Percentiles rank a stretch among this genome's conserved stretches.
phyloP scores from a whole-genome alignment of 768 basidiomycete species.

The Collybiopsis confluens region DNA sequence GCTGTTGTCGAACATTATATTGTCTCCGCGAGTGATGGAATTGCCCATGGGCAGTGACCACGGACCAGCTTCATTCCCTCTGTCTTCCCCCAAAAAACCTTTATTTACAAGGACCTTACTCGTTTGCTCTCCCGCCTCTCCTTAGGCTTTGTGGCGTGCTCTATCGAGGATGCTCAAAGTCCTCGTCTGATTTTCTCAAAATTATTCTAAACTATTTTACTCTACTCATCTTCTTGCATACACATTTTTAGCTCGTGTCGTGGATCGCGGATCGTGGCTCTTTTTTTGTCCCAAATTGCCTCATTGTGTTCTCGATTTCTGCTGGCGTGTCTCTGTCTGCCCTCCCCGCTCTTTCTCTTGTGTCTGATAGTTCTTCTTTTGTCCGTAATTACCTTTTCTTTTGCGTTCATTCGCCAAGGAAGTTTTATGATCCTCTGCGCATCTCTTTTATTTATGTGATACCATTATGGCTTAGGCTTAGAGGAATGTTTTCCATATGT shows the following conservation, averaged over 20 bases:
- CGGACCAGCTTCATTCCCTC: not conserved
- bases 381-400: not conserved
- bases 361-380: not conserved
- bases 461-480: slow-evolving; percentile 5
- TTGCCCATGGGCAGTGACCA: not conserved
- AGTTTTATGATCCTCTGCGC: not conserved
- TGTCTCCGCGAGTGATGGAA: slow-evolving; percentile 2
- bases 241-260: not conserved
- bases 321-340: not conserved
- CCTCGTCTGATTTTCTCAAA: not conserved
- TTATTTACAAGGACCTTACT: slow-evolving; percentile 4
- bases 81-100: not conserved
- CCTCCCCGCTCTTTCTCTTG: slow-evolving; percentile 7
- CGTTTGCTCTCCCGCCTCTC: slow-evolving; percentile 1
- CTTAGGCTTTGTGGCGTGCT: not conserved
- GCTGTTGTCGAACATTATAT: not conserved
- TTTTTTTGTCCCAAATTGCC: not conserved
- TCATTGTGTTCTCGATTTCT: not conserved
- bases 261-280: slow-evolving; percentile 1
- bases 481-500: not conserved
- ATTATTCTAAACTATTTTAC: slow-evolving; percentile 6
- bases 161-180: not conserved
- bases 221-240: slow-evolving; percentile 2
- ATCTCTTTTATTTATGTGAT: slow-evolving; percentile 4
- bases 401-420: not conserved